These are phyloP conservation scores for Litchi chinensis DNA, from an alignment of 345 rosid species.

Conservation along the genomic window DNA sequence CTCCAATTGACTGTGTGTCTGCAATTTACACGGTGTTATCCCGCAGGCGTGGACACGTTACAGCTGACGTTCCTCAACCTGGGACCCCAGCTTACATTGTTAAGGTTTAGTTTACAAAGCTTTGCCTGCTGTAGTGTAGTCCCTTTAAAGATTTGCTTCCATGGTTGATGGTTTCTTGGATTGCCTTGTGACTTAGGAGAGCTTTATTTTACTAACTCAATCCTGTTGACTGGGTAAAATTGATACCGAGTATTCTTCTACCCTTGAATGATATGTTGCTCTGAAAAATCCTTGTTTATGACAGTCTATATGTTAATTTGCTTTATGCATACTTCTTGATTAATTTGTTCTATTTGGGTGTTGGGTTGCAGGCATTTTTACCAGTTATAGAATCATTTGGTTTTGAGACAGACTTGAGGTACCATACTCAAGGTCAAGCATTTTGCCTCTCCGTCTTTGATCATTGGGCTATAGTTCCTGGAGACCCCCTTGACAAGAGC, in stretches of 20 bases:
- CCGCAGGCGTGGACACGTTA: slow-evolving; percentile 95
- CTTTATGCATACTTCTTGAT: background rate
- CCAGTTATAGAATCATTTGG: slow-evolving; percentile 93
- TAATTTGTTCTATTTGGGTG: background rate
- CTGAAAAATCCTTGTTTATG: background rate
- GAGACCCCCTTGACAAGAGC: slow-evolving; percentile 94
- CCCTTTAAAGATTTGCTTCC: slow-evolving; percentile 7
- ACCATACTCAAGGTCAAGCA: slow-evolving; percentile 94
- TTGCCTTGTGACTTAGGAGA: slow-evolving; percentile 9
- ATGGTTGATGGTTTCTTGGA: background rate
- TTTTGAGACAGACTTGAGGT: slow-evolving; percentile 87
- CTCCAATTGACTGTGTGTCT: slow-evolving; percentile 94
- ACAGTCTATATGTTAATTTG: background rate
- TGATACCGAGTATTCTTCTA: background rate
- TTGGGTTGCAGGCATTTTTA: slow-evolving; percentile 68
- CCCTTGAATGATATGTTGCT: background rate
- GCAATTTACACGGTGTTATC: slow-evolving; percentile 93
- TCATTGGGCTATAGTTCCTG: slow-evolving; percentile 94
- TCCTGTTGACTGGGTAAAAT: slow-evolving; percentile 1
- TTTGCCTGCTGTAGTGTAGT: slow-evolving; percentile 1
- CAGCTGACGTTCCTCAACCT: slow-evolving; percentile 97
- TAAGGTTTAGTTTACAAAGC: slow-evolving; percentile 55
- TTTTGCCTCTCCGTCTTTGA: slow-evolving; percentile 78
- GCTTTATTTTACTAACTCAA: background rate
- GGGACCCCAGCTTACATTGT: slow-evolving; percentile 97